Evolutionary conservation across 1,139 yeast genomes (phyloP).

Genomic region (Hemisphaericaspora lyxosophila): DNA sequence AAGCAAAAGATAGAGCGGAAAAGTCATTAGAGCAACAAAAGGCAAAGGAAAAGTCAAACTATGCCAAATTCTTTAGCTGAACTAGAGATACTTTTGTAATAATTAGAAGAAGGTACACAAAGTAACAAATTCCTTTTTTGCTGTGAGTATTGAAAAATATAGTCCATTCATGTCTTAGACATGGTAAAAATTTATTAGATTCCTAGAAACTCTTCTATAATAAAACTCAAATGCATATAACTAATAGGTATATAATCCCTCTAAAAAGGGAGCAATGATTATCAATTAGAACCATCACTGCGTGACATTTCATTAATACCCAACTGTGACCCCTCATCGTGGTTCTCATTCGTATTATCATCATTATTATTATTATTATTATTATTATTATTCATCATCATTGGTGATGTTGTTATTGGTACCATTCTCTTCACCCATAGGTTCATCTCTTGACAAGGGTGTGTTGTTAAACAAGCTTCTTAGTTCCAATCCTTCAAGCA

Average conservation of each 20-base stretch:
- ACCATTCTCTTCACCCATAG: slow-evolving; percentile 1
- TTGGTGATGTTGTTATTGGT: not conserved
- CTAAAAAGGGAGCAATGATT: no score
- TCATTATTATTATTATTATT: no score
- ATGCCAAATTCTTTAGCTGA: slow-evolving; percentile 54
- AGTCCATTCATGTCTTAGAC: no score
- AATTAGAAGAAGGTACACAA: no score
- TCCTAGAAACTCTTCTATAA: not conserved
- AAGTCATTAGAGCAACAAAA: slow-evolving; percentile 39
- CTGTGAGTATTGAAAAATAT: no score
- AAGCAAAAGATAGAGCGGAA: slow-evolving; percentile 44
- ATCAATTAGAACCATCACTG: no score
- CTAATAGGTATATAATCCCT: not conserved
- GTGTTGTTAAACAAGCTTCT: slow-evolving; percentile 3
- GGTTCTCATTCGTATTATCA: no score
- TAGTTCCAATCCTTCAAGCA: slow-evolving; percentile 2
- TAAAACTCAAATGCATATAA: not conserved
- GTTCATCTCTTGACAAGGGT: slow-evolving; percentile 1
- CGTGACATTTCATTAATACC: no score
- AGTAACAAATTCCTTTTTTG: no score
- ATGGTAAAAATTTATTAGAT: not conserved
- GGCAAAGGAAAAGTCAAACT: slow-evolving; percentile 50
- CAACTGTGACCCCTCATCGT: no score
- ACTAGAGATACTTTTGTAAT: not conserved
- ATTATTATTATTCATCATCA: no score